Evolutionary conservation across 768 basidiomycete species (phyloP), one percentile per base, ranked within the genome.

Genomic region (Cystofilobasidium ferigula): DNA sequence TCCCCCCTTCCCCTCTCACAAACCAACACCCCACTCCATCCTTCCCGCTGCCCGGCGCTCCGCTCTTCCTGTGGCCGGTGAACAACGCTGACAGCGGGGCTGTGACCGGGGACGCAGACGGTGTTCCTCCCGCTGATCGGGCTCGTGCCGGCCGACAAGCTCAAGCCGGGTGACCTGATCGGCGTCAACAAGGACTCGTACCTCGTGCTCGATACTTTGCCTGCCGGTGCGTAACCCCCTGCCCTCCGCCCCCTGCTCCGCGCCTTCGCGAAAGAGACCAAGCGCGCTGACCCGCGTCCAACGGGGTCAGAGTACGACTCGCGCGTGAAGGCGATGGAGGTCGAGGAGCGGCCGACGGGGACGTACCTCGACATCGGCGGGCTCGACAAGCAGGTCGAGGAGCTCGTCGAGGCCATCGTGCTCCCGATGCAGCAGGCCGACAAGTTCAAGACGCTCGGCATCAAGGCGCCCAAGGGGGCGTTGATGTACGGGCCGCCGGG

Each of bases 161-260:
- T 99, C 69, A 85, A 82, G 72, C 94, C 94, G 4, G 82, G 87
- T 51, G 95, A 98, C 77, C 84, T 99, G 57, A 93, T 99, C 71
- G 95, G 95, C 69, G 94, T 98, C 58, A 98, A 99, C 81, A 99
- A 99, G 77, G 95, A 99, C 75, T 98, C 94, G 13, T 98, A 98
- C 75, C 86, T 99, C 70, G 84, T 98, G 38, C 82, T 99, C 42
- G 95, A 98, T 76, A 93, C 86, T 3, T 82, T 99, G 28, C 95
- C 95, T 4, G 88, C 75, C 12, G 76, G 76, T 75, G 12, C 57
- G 76, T 70, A 43, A 13, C n/a, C 35, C 34, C 28, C 16, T 35
- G 30, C 61, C 36, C 13, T 14, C 10, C 13, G 14, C 22, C 30
- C 12, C 20, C 26, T 18, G 10, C 45, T 62, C 45, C 8, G 56